phyloP scores from a whole-genome alignment of 257 asterid species.

The Gynochthodes officinalis region DNA sequence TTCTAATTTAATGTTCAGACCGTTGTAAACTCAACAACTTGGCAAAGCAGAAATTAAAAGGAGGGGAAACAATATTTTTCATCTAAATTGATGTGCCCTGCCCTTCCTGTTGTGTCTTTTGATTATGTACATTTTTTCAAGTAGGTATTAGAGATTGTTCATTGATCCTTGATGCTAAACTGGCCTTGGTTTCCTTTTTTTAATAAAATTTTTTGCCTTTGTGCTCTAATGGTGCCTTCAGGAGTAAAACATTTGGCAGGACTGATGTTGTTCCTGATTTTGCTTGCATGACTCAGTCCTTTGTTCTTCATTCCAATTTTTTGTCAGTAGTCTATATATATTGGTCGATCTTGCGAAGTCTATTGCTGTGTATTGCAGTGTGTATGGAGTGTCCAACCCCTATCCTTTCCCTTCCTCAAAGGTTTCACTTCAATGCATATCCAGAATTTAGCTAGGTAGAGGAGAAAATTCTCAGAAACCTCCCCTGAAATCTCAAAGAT shows the following conservation, averaged over 20 bases:
- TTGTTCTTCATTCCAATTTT: background rate
- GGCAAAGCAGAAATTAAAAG: constrained; percentile 35
- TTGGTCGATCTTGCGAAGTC: no score
- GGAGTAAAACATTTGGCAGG: background rate
- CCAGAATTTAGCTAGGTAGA: no score
- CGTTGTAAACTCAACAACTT: constrained; percentile 31
- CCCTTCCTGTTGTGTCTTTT: constrained; percentile 3
- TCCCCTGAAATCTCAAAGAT: no score
- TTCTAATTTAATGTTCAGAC: constrained; percentile 37
- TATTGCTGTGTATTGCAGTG: no score
- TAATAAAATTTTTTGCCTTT: background rate
- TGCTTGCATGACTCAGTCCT: background rate
- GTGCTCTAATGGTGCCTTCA: background rate
- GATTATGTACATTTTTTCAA: background rate
- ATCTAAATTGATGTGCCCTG: background rate
- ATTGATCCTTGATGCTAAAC: background rate
- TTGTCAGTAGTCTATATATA: no score
- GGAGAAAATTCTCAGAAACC: no score
- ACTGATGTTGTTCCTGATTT: background rate
- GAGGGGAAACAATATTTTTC: background rate
- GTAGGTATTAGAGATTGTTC: background rate
- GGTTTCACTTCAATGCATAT: no score
- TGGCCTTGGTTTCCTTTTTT: background rate
- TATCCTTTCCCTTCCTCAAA: no score
- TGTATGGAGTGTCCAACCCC: no score